A percentile compares a stretch with the other conserved stretches of the same genome.
Conservation (phyloP, 495 filamentous ascomycete species). For the Sphaerosporella brunnea region DNA sequence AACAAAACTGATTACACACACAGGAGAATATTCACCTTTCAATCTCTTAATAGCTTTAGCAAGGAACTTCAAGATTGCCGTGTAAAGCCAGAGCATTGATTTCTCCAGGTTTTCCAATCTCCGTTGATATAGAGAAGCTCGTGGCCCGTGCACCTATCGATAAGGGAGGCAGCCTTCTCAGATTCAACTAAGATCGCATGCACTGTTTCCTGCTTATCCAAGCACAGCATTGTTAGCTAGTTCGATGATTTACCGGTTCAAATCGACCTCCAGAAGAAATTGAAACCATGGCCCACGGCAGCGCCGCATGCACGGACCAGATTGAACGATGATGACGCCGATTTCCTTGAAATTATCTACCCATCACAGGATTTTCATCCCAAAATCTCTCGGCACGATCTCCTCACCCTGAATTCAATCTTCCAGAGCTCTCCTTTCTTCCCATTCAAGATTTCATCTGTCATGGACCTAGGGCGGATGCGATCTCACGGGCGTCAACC, state of each 20-base stretch:
- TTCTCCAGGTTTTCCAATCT: background rate
- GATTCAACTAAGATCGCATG: slow-evolving; percentile 1
- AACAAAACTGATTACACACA: no score
- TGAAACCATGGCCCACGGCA: slow-evolving; percentile 33
- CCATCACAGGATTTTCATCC: slow-evolving; percentile 25
- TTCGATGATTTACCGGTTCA: background rate
- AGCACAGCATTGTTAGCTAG: slow-evolving; percentile 2
- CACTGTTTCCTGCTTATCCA: slow-evolving; percentile 1
- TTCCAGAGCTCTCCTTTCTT: background rate
- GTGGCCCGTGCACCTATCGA: background rate
- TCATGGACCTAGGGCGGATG: background rate
- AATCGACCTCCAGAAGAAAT: slow-evolving; percentile 27
- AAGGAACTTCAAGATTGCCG: slow-evolving; percentile 1
- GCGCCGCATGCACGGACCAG: slow-evolving; percentile 30
- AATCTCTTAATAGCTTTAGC: background rate
- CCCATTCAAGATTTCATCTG: background rate
- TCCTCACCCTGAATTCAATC: background rate
- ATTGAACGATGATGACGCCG: slow-evolving; percentile 29
- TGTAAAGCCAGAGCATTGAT: background rate
- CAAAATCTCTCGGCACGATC: slow-evolving; percentile 3
- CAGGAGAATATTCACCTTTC: background rate
- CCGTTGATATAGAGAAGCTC: slow-evolving; percentile 1
- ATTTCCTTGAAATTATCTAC: slow-evolving; percentile 29
- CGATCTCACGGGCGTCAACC: background rate
- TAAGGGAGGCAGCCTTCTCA: background rate